Conservation (phyloP, 208 protist genomes). For the Trypanosoma boissoni region DNA sequence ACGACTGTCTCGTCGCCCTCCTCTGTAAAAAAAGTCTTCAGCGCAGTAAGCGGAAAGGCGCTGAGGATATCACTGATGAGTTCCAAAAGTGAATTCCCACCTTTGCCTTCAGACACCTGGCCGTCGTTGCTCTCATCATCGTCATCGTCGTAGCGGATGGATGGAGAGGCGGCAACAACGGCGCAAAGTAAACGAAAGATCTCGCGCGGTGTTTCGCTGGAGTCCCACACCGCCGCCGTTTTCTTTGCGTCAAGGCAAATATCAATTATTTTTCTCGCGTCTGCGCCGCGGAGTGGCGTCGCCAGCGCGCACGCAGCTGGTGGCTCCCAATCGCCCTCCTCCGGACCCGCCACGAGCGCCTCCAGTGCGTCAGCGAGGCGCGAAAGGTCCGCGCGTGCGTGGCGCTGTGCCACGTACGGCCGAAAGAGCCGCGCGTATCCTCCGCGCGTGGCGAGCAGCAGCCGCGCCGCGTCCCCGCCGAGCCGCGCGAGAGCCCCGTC, state of each 20-base stretch:
- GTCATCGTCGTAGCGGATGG: slow-evolving; percentile 47
- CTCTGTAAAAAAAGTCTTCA: slow-evolving; percentile 41
- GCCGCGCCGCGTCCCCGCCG: slow-evolving; percentile 54
- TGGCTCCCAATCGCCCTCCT: slow-evolving; percentile 23
- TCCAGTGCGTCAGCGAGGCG: slow-evolving; percentile 21
- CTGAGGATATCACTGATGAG: slow-evolving; percentile 44
- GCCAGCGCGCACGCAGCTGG: slow-evolving; percentile 25
- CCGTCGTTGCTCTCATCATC: slow-evolving; percentile 37
- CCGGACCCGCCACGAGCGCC: slow-evolving; percentile 1
- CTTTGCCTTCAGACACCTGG: slow-evolving; percentile 42
- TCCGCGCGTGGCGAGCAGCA: slow-evolving; percentile 62
- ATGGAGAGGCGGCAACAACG: slow-evolving; percentile 41
- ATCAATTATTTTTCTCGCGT: slow-evolving; percentile 21
- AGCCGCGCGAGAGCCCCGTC: slow-evolving; percentile 31
- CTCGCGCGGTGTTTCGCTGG: slow-evolving; percentile 21
- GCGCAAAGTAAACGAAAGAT: slow-evolving; percentile 42
- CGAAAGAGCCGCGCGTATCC: slow-evolving; percentile 77
- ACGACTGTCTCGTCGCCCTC: slow-evolving; percentile 22
- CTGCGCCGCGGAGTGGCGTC: slow-evolving; percentile 21
- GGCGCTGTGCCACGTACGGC: slow-evolving; percentile 36
- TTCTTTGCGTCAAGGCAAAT: no score
- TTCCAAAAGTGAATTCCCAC: slow-evolving; percentile 39
- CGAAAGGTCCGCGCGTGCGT: slow-evolving; percentile 12
- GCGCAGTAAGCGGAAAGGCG: slow-evolving; percentile 45
- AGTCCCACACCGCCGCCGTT: slow-evolving; percentile 17